These are phyloP conservation scores for Boletus speciosus DNA, from an alignment of 768 basidiomycete genomes.

Conservation along the genomic window DNA sequence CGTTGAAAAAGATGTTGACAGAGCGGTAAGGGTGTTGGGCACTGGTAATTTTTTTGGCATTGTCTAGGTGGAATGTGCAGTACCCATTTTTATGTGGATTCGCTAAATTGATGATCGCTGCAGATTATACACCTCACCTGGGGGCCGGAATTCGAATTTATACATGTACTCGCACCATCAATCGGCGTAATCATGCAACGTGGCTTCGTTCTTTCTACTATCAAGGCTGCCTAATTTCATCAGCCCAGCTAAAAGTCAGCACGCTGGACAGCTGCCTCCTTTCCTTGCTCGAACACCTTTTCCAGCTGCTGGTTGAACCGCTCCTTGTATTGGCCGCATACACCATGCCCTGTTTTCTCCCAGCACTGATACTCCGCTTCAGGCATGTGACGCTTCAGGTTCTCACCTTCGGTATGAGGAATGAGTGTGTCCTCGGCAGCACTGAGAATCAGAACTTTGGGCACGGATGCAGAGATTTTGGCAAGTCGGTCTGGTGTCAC, in stretches of 20 bases:
- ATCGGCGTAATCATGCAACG: neutral
- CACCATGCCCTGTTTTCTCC: slow-evolving; percentile 61
- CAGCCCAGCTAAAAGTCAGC: neutral
- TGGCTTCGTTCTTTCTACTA: neutral
- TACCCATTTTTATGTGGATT: neutral
- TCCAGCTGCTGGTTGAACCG: slow-evolving; percentile 58
- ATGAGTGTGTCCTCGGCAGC: slow-evolving; percentile 67
- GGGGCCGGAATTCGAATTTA: no score
- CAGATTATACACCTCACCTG: neutral
- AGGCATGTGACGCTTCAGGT: slow-evolving; percentile 55
- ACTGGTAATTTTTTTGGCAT: neutral
- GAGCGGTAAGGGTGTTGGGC: slow-evolving; percentile 23
- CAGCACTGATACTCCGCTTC: slow-evolving; percentile 55
- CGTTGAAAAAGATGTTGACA: slow-evolving; percentile 40
- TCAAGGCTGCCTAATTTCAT: neutral
- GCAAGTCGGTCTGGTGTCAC: slow-evolving; percentile 48
- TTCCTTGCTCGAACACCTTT: slow-evolving; percentile 52
- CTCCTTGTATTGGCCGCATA: slow-evolving; percentile 46
- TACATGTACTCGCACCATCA: neutral
- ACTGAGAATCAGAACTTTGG: slow-evolving; percentile 65
- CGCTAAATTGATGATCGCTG: neutral
- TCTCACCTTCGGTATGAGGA: slow-evolving; percentile 44
- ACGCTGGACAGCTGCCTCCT: neutral
- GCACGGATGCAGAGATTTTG: slow-evolving; percentile 50
- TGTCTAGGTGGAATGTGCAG: slow-evolving; percentile 1